Conservation (phyloP, 2,329 filamentous ascomycete species). For the Colletotrichum incanum region DNA sequence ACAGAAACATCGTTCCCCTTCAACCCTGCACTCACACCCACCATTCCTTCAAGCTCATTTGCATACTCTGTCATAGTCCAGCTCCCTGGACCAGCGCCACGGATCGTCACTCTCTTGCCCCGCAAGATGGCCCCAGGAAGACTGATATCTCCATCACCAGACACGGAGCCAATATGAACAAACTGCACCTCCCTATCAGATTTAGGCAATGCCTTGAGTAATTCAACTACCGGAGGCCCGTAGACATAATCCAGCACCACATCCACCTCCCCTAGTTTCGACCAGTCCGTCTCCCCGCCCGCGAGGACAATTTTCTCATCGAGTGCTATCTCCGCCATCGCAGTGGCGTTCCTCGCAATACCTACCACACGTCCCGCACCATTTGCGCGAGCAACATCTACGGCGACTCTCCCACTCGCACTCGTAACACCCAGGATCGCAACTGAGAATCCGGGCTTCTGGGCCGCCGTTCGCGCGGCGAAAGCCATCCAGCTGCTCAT, state of each 20-base stretch:
- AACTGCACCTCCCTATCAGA: slow-evolving; percentile 64
- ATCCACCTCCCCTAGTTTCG: slow-evolving; percentile 62
- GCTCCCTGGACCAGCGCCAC: slow-evolving; percentile 62
- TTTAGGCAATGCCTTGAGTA: slow-evolving; percentile 57
- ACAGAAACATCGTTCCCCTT: slow-evolving; percentile 44
- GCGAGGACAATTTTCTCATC: slow-evolving; percentile 63
- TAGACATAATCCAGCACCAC: slow-evolving; percentile 73
- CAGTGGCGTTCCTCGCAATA: slow-evolving; percentile 62
- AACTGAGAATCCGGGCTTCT: slow-evolving; percentile 61
- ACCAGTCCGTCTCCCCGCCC: slow-evolving; percentile 62
- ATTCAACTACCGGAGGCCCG: slow-evolving; percentile 59
- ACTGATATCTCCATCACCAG: slow-evolving; percentile 53
- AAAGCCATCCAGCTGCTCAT: slow-evolving; percentile 73
- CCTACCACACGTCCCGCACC: slow-evolving; percentile 68
- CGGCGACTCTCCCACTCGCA: slow-evolving; percentile 66
- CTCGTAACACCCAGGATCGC: slow-evolving; percentile 69
- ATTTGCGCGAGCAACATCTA: slow-evolving; percentile 62
- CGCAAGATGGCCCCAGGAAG: slow-evolving; percentile 62
- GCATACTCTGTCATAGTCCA: slow-evolving; percentile 54
- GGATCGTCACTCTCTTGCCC: slow-evolving; percentile 63
- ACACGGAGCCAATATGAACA: slow-evolving; percentile 66
- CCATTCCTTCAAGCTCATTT: slow-evolving; percentile 47
- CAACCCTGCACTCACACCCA: slow-evolving; percentile 47
- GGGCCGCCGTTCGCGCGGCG: slow-evolving; percentile 56
- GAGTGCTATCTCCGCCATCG: slow-evolving; percentile 60